These are phyloP conservation scores for Pseudogymnoascus sp. DNA, from an alignment of 2,329 filamentous ascomycete genomes.

Conservation along the genomic window DNA sequence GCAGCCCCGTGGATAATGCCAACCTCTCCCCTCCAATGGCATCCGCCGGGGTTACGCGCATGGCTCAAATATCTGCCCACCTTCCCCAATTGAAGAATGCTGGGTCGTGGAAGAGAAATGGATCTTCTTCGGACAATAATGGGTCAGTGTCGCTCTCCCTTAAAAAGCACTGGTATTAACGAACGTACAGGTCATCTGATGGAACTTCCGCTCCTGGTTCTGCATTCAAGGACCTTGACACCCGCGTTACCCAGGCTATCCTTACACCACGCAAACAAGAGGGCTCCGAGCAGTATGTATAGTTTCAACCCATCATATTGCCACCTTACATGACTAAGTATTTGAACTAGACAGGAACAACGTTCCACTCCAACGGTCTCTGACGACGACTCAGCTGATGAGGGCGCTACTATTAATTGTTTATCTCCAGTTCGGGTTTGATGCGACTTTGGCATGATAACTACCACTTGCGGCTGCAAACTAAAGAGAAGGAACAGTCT, in stretches of 20 bases:
- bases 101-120: constrained; percentile 29
- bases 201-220: constrained; percentile 18
- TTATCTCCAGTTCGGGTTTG: constrained; percentile 24
- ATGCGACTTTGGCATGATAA: not conserved
- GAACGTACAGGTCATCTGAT: not conserved
- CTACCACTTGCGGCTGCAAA: not conserved
- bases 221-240: constrained; percentile 28
- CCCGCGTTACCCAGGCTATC: not conserved
- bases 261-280: constrained; percentile 2
- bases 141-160: constrained; percentile 16
- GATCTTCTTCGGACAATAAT: constrained; percentile 13
- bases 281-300: not conserved
- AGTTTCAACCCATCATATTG: not conserved
- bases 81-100: constrained; percentile 23
- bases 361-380: constrained; percentile 23
- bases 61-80: constrained; percentile 26
- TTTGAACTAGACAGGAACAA: not conserved
- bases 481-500: not conserved
- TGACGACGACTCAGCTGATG: constrained; percentile 28
- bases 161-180: not conserved
- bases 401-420: constrained; percentile 25
- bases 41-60: constrained; percentile 25
- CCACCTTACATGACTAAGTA: not conserved
- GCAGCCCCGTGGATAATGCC: constrained; percentile 38
- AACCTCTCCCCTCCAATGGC: constrained; percentile 40